These are phyloP conservation scores for Extremus antarcticus DNA, from an alignment of 495 filamentous ascomycete genomes.

Conservation along the genomic window DNA sequence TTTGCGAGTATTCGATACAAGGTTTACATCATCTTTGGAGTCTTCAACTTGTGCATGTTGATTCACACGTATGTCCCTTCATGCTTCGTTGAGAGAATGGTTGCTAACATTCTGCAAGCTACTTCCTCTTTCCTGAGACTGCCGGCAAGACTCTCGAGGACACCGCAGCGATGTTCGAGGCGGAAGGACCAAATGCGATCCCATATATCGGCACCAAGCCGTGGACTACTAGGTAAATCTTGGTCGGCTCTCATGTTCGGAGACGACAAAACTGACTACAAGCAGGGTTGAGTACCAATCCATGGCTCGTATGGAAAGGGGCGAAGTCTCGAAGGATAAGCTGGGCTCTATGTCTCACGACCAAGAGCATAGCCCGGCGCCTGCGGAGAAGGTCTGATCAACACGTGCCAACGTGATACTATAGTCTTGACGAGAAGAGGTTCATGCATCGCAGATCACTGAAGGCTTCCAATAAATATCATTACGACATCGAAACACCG, in stretches of 20 bases:
- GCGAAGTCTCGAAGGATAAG: slow-evolving; percentile 10
- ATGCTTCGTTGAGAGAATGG: too few relatives aligned
- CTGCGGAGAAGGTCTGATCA: not conserved
- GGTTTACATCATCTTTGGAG: slow-evolving; percentile 64
- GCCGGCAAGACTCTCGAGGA: slow-evolving; percentile 74
- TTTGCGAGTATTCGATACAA: slow-evolving; percentile 53
- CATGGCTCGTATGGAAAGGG: slow-evolving; percentile 8
- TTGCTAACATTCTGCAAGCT: too few relatives aligned
- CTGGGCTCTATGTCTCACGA: slow-evolving; percentile 3
- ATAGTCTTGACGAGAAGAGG: too few relatives aligned
- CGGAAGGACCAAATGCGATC: slow-evolving; percentile 39
- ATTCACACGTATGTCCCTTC: too few relatives aligned
- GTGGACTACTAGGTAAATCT: slow-evolving; percentile 58
- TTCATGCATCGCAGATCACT: too few relatives aligned
- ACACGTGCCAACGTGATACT: too few relatives aligned
- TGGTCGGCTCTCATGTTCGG: too few relatives aligned
- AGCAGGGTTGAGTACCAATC: slow-evolving; percentile 16
- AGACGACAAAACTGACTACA: too few relatives aligned
- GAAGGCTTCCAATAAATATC: too few relatives aligned
- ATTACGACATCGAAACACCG: too few relatives aligned
- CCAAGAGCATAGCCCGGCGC: not conserved
- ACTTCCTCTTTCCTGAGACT: slow-evolving; percentile 75
- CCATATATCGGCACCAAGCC: slow-evolving; percentile 55
- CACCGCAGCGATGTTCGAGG: slow-evolving; percentile 58
- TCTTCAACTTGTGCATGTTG: slow-evolving; percentile 61